phyloP scores from a whole-genome alignment of 345 rosid genomes.

The Balakata baccata region DNA sequence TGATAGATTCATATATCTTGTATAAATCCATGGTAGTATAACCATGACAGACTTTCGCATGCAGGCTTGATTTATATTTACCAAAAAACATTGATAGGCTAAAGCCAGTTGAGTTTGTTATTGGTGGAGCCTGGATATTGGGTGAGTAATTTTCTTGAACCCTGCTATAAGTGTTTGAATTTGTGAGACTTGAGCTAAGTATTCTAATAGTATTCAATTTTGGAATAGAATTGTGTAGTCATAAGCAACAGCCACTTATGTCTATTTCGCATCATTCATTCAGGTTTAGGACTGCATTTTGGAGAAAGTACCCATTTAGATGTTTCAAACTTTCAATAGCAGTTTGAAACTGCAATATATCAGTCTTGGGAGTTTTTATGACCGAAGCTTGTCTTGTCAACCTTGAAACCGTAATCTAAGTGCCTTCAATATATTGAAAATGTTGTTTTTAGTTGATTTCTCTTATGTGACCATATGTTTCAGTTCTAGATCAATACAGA shows the following conservation, averaged over 20 bases:
- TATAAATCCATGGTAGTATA: constrained; percentile 4
- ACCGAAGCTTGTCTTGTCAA: neutral
- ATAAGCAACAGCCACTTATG: constrained; percentile 6
- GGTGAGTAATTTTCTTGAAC: constrained; percentile 47
- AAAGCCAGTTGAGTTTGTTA: constrained; percentile 89
- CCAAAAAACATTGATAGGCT: constrained; percentile 66
- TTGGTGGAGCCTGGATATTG: constrained; percentile 99
- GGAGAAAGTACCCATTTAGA: neutral
- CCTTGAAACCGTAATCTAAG: neutral
- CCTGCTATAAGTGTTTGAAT: neutral
- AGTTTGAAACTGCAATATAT: neutral
- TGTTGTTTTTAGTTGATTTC: neutral
- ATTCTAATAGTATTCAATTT: neutral
- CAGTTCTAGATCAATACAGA: neutral
- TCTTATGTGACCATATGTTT: neutral
- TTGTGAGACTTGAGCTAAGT: constrained; percentile 1
- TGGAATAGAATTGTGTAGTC: neutral
- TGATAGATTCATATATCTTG: neutral
- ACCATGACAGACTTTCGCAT: constrained; percentile 14
- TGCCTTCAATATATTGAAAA: neutral
- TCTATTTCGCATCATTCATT: neutral
- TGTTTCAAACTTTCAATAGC: neutral
- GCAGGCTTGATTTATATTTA: constrained; percentile 90
- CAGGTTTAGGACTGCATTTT: neutral
- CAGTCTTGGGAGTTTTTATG: neutral